These are phyloP conservation scores for Saccharomyces hybrid DNA, from an alignment of 1,139 yeast genomes.

Conservation along the genomic window DNA sequence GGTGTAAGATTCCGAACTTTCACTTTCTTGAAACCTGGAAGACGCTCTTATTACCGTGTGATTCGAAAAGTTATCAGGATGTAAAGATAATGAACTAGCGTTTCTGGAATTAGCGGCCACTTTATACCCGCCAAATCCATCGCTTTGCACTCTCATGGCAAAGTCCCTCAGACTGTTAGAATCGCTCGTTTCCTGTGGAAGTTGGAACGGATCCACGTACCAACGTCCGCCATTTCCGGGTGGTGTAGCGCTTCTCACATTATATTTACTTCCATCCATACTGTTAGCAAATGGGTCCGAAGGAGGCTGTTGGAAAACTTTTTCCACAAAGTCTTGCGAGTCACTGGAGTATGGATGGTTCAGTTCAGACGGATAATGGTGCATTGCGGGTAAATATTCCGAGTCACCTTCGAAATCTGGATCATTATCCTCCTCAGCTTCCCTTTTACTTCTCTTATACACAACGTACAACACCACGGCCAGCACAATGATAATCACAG, in stretches of 20 bases:
- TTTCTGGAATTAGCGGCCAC: constrained; percentile 20
- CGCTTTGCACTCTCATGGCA: constrained; percentile 24
- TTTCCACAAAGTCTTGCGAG: constrained; percentile 6
- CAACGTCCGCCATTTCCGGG: constrained; percentile 3
- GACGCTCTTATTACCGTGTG: background rate
- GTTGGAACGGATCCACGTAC: constrained; percentile 24
- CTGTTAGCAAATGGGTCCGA: constrained; percentile 10
- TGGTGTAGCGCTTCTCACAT: background rate
- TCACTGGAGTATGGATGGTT: constrained; percentile 5
- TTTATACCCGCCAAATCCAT: constrained; percentile 25
- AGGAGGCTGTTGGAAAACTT: constrained; percentile 2
- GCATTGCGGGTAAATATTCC: constrained; percentile 2
- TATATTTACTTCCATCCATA: background rate
- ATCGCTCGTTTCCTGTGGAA: constrained; percentile 28
- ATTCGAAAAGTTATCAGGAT: constrained; percentile 1
- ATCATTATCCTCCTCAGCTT: constrained; percentile 53
- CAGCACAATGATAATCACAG: constrained; percentile 43
- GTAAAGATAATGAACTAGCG: constrained; percentile 15
- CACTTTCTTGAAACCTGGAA: background rate
- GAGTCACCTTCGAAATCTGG: constrained; percentile 75
- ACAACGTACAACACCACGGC: constrained; percentile 45
- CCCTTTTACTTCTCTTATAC: constrained; percentile 52
- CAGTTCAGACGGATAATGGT: constrained; percentile 1
- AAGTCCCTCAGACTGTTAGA: constrained; percentile 24
- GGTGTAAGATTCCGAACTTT: background rate